Conservation (phyloP, 345 rosid genomes). For the Angophora floribunda region DNA sequence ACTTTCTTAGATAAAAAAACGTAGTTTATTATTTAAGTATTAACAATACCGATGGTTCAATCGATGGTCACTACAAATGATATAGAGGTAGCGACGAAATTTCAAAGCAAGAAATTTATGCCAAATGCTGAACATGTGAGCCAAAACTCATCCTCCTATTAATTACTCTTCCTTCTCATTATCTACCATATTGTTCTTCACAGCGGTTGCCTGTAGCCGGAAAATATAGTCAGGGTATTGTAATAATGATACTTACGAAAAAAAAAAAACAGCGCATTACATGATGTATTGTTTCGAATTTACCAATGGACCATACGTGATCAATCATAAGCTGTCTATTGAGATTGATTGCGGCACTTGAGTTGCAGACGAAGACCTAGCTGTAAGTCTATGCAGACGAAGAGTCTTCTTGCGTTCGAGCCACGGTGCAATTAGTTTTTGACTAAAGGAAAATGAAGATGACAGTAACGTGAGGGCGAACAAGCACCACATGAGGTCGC, state of each 20-base stretch:
- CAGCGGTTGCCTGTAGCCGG: neutral
- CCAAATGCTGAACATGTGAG: neutral
- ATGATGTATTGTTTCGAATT: neutral
- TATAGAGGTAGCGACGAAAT: neutral
- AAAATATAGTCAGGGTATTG: neutral
- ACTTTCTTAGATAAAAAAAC: neutral
- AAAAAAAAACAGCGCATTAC: too few species aligned
- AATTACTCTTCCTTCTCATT: neutral
- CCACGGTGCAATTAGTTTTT: neutral
- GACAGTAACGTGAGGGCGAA: neutral
- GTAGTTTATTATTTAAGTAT: too few species aligned
- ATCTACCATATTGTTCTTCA: neutral
- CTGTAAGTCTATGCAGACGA: neutral
- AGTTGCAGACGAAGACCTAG: neutral
- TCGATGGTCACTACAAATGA: neutral
- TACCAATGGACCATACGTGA: neutral
- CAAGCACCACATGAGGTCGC: neutral
- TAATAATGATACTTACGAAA: neutral
- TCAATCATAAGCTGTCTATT: neutral
- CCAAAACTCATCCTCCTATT: neutral
- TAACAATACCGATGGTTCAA: neutral
- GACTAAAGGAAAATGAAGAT: neutral
- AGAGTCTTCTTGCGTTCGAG: neutral
- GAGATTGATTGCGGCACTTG: neutral
- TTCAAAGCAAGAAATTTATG: neutral